Evolutionary conservation across 2,329 filamentous ascomycete species (phyloP), one percentile per base, ranked within the genome.

Genomic region (Sordariomycetes sp.): DNA sequence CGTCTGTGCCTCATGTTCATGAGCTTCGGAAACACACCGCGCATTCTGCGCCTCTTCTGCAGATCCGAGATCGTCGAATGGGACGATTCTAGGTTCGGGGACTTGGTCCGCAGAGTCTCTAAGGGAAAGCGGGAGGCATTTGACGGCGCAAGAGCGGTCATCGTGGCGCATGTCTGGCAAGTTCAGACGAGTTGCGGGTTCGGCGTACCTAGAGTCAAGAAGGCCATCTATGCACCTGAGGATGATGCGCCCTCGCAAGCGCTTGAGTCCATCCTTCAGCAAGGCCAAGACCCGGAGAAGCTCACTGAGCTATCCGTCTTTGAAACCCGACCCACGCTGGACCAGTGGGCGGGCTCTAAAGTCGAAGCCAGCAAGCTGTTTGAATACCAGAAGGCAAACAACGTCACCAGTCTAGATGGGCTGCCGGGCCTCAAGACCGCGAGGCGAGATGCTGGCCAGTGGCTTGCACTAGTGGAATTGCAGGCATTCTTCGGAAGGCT

Each of bases 1-100:
- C 72, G 84, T 12, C 69, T 83, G 14, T 86, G 81, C 6, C 59
- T 88, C 48, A 78, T 86, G 68, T 86, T 87, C 58, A 80, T 72
- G 51, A 77, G 72, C 16, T 83, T 82, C 42, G 72, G 70, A 2
- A 44, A 59, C 4, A 49, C 60, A 1, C 78, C 79, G 12, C 64
- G 75, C 35, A 83, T 84, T 46, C 50, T 82, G 51, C 62, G 79
- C 5, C 63, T 82, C 32, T 82, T 79, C 50, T 81, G 78, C 50
- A 64, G 48, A 8, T 72, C 71, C 5, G 54, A 49, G 5, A 70
- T 82, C 7, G 57, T 82, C 4, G 79, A 84, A 53, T 73, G 67
- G 55, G 70, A 40, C 21, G 12, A 72, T 40, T 59, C 61, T 1
- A 56, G 54, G 11, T 79, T 78, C 43, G 44, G 51, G 3, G 47